A percentile compares a stretch with the other conserved stretches of the same genome.
These are phyloP conservation scores for Vigna mungo DNA, from an alignment of 306 rosid species.

Conservation along the genomic window DNA sequence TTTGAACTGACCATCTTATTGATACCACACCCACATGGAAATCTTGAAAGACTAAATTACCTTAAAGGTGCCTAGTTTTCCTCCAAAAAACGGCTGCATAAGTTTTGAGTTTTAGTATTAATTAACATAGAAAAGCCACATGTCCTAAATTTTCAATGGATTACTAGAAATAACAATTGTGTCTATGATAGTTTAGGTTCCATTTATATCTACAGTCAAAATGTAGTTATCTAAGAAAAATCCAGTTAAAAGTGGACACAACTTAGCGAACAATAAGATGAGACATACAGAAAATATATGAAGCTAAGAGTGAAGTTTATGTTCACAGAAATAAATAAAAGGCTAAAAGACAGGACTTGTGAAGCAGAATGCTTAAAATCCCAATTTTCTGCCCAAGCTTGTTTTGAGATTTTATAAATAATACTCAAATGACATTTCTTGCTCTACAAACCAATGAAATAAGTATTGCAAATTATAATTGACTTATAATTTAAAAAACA, in stretches of 20 bases:
- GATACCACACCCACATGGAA: background rate
- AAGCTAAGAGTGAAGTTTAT: background rate
- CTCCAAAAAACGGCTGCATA: background rate
- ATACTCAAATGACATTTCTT: slow-evolving; percentile 31
- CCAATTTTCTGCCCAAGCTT: slow-evolving; percentile 3
- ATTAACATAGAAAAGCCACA: slow-evolving; percentile 18
- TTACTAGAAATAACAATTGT: background rate
- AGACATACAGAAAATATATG: background rate
- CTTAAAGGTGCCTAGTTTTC: background rate
- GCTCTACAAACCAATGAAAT: slow-evolving; percentile 30
- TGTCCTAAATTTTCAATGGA: background rate
- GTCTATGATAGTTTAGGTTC: background rate
- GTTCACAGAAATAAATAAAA: background rate
- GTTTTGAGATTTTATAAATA: slow-evolving; percentile 26
- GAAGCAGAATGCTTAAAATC: slow-evolving; percentile 8
- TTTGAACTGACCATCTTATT: background rate
- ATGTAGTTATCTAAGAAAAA: background rate
- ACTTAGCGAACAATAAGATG: background rate
- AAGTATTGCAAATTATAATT: slow-evolving; percentile 11
- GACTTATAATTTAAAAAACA: background rate
- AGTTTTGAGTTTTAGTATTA: background rate
- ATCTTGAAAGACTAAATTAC: background rate
- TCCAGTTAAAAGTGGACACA: slow-evolving; percentile 10
- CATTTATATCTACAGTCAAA: background rate
- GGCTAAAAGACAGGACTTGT: background rate